Evolutionary conservation across 768 basidiomycete genomes (phyloP), one percentile per base, ranked within the genome.

Genomic region (Leccinum boreale): DNA sequence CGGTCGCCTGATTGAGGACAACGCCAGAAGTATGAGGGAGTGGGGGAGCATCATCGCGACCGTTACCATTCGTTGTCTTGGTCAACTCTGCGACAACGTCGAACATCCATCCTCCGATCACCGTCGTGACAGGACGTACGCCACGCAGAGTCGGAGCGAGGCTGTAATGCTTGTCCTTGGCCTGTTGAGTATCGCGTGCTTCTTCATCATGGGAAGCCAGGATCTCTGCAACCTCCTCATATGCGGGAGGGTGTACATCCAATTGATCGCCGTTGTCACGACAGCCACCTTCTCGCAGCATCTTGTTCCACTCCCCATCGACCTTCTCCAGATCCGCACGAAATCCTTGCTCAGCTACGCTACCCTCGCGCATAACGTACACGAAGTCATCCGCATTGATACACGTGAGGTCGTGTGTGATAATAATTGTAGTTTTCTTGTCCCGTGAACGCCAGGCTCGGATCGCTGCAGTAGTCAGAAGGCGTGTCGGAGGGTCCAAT

Each of bases 361-460:
- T 64, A 0, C 95, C 96, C 19, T 85, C 79, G 62, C 86, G 84
- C 77, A 98, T 85, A 3, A 98, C 90, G 69, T 98, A 97, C 12
- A 97, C 92, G 62, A 97, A 98, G 71, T 98, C 95, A 14, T 77
- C 71, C n/a, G n/a, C n/a, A n/a, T n/a, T 73, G 61, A 99, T 89
- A 62, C 94, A 91, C 1, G 87, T 86, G 17, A 98, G n/a, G n/a
- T n/a, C n/a, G n/a, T n/a, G n/a, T n/a, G n/a, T n/a, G n/a, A n/a
- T n/a, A n/a, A n/a, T n/a, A n/a, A 72, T 59, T 4, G 72, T 72
- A 0, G 70, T 98, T 65, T 84, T 85, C 75, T 89, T 88, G 15
- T 69, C 67, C 7, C 92, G 79, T 23, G 69, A 58, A 42, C 68
- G 62, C 89, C 89, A 92, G 3, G 73, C 73, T 65, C 81, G 82